Percentiles rank a stretch among this genome's conserved stretches.
Conservation (phyloP, 2,329 filamentous ascomycete species). For the Neoarthrinium moseri region DNA sequence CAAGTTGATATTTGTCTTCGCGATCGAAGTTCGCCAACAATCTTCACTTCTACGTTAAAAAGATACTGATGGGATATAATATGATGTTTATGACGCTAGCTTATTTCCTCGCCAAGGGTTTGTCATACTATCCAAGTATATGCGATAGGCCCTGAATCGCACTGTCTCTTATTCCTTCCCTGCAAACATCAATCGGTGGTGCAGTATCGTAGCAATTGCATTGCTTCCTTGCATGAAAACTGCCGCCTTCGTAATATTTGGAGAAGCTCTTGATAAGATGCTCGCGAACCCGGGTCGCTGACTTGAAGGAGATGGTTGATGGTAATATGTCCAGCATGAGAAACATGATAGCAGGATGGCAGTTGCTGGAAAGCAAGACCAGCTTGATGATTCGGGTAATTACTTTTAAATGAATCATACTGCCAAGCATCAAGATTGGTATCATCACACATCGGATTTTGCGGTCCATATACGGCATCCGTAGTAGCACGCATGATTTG, state of each 20-base stretch:
- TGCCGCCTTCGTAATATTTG: constrained; percentile 9
- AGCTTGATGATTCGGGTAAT: not conserved
- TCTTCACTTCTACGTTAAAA: too few relatives aligned
- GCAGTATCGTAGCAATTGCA: too few relatives aligned
- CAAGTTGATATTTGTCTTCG: too few relatives aligned
- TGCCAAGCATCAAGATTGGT: not conserved
- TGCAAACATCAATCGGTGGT: too few relatives aligned
- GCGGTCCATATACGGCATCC: constrained; percentile 15
- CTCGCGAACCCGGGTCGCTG: not conserved
- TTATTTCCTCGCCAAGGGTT: too few relatives aligned
- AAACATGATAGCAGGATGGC: constrained; percentile 17
- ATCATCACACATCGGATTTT: constrained; percentile 15
- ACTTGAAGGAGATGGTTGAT: not conserved
- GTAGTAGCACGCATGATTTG: constrained; percentile 16
- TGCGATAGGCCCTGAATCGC: too few relatives aligned
- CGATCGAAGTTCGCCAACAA: too few relatives aligned
- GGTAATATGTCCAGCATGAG: constrained; percentile 15
- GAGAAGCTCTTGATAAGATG: constrained; percentile 5
- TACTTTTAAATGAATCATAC: not conserved
- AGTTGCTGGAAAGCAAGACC: constrained; percentile 10
- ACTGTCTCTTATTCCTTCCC: too few relatives aligned
- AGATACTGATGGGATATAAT: too few relatives aligned
- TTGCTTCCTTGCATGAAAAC: too few relatives aligned
- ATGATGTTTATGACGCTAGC: too few relatives aligned
- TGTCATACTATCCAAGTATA: too few relatives aligned